A percentile compares a stretch with the other conserved stretches of the same genome.
Evolutionary conservation across 257 asterid species (phyloP).

Genomic region (Voacanga thouarsii): DNA sequence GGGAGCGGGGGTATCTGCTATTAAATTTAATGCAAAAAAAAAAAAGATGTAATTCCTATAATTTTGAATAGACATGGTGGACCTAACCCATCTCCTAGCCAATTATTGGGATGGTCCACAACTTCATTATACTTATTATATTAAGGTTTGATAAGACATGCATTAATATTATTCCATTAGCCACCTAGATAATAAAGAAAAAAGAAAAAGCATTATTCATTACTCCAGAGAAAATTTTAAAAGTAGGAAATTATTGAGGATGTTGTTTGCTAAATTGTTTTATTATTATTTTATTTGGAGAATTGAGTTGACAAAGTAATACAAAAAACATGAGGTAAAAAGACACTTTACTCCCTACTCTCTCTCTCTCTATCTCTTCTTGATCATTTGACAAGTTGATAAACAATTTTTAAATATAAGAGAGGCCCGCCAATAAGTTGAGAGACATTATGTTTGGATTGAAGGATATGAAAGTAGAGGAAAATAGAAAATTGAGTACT

Average conservation of each 20-base stretch:
- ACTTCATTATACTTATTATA: not conserved
- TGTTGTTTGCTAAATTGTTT: not conserved
- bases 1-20: too few relatives aligned
- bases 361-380: too few relatives aligned
- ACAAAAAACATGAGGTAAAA: too few relatives aligned
- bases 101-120: conserved; percentile 17
- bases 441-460: too few relatives aligned
- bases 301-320: too few relatives aligned
- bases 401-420: too few relatives aligned
- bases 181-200: not conserved
- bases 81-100: not conserved
- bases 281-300: too few relatives aligned
- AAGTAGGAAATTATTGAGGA: not conserved
- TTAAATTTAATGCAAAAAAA: too few relatives aligned
- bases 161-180: not conserved
- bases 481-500: not conserved
- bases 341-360: too few relatives aligned
- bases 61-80: not conserved
- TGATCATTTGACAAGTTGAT: too few relatives aligned
- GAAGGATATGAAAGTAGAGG: too few relatives aligned
- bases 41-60: not conserved
- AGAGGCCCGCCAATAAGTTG: too few relatives aligned
- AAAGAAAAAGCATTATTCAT: not conserved
- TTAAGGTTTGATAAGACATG: not conserved
- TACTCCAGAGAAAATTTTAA: not conserved